These are phyloP conservation scores for Zymoseptoria pseudotritici DNA, from an alignment of 2,329 filamentous ascomycete species.

Conservation along the genomic window DNA sequence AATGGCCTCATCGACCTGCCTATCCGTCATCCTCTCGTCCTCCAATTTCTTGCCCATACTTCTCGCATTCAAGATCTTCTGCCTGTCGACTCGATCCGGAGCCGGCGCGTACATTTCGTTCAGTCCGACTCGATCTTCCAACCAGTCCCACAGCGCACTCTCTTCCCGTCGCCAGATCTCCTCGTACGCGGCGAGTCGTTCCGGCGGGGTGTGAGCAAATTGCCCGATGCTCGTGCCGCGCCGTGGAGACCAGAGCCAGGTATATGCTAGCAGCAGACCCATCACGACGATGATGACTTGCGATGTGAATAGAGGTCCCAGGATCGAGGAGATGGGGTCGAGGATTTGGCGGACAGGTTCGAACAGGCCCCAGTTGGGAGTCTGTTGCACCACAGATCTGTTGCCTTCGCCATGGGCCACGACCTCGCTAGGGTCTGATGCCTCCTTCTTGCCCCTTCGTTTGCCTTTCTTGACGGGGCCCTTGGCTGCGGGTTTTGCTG, in stretches of 20 bases:
- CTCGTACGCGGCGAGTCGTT: slow-evolving; percentile 77
- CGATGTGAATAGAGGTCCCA: slow-evolving; percentile 64
- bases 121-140: slow-evolving; percentile 77
- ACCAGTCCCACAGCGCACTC: slow-evolving; percentile 84
- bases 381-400: slow-evolving; percentile 27
- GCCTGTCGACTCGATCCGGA: slow-evolving; percentile 17
- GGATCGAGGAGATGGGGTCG: slow-evolving; percentile 60
- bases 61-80: slow-evolving; percentile 21
- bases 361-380: slow-evolving; percentile 65
- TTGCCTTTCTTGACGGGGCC: slow-evolving; percentile 41
- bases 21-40: slow-evolving; percentile 66
- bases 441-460: slow-evolving; percentile 44
- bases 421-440: slow-evolving; percentile 39
- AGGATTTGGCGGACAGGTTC: slow-evolving; percentile 67
- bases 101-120: slow-evolving; percentile 41
- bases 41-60: slow-evolving; percentile 30
- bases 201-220: slow-evolving; percentile 43
- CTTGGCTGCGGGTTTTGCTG: slow-evolving; percentile 49
- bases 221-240: slow-evolving; percentile 32
- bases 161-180: slow-evolving; percentile 88
- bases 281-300: slow-evolving; percentile 73
- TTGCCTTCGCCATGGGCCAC: slow-evolving; percentile 30
- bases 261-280: slow-evolving; percentile 62
- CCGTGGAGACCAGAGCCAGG: slow-evolving; percentile 48
- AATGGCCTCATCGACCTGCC: slow-evolving; percentile 74